Conservation (phyloP, 139 green algal species). For the Ettlia oleoabundans region DNA sequence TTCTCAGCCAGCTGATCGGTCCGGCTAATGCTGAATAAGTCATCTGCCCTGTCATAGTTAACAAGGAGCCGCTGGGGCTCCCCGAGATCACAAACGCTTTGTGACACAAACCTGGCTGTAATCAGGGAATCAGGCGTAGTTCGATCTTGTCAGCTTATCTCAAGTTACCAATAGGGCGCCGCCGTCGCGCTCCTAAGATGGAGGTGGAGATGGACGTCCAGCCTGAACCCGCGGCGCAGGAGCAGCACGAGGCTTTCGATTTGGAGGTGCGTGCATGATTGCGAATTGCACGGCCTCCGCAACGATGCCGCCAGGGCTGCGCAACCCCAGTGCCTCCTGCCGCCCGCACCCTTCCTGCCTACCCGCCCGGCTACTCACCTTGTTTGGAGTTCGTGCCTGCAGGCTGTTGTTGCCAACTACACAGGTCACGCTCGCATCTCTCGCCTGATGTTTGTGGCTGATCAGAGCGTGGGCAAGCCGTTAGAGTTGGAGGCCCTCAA, state of each 20-base stretch:
- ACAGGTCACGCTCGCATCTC: conserved; percentile 71
- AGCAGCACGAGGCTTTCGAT: conserved; percentile 43
- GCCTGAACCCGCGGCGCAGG: neutral
- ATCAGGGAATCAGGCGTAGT: too few relatives aligned
- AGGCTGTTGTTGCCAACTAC: conserved; percentile 80
- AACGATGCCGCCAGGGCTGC: neutral
- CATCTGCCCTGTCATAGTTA: too few relatives aligned
- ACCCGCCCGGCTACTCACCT: neutral
- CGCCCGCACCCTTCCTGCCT: too few relatives aligned
- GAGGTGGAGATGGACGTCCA: neutral
- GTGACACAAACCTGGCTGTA: too few relatives aligned
- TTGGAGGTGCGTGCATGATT: conserved; percentile 40
- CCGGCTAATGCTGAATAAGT: too few relatives aligned
- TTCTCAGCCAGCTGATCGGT: too few relatives aligned
- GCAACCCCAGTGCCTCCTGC: too few relatives aligned
- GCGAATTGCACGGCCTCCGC: neutral
- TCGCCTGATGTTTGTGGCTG: conserved; percentile 80
- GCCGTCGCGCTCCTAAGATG: neutral
- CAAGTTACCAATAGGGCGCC: too few relatives aligned
- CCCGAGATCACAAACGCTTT: too few relatives aligned
- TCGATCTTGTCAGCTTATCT: too few relatives aligned
- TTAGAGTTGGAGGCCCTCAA: conserved; percentile 81
- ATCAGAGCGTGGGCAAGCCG: conserved; percentile 51
- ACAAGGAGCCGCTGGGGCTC: too few relatives aligned
- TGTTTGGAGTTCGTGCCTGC: conserved; percentile 8